These are phyloP conservation scores for Camillea tinctor DNA, from an alignment of 2,329 filamentous ascomycete genomes.

Conservation along the genomic window DNA sequence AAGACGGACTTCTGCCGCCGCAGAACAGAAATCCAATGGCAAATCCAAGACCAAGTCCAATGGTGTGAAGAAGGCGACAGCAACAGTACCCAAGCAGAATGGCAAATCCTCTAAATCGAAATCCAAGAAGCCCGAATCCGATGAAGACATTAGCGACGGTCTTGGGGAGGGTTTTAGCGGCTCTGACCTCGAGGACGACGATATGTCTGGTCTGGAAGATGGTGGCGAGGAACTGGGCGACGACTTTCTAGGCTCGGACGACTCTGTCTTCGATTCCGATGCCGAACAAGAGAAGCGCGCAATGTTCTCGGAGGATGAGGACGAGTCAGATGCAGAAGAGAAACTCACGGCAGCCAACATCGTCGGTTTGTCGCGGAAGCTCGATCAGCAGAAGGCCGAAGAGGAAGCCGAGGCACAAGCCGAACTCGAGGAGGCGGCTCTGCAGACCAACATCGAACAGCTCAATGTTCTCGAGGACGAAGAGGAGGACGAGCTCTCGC, in stretches of 20 bases:
- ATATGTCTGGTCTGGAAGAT: conserved; percentile 37
- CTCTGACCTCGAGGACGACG: conserved; percentile 43
- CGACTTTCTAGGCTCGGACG: conserved; percentile 60
- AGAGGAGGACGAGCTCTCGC: conserved; percentile 58
- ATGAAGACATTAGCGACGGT: conserved; percentile 46
- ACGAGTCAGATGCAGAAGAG: conserved; percentile 84
- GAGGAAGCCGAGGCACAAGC: conserved; percentile 81
- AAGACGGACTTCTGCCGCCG: conserved; percentile 35
- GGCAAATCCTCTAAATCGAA: conserved; percentile 32
- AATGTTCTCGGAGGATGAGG: conserved; percentile 95
- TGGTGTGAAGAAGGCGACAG: conserved; percentile 31
- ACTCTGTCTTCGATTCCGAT: conserved; percentile 72
- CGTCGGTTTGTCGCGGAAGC: conserved; percentile 79
- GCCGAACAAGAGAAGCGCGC: conserved; percentile 56
- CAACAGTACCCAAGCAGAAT: conserved; percentile 36
- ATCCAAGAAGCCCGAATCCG: conserved; percentile 38
- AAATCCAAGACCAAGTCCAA: conserved; percentile 31
- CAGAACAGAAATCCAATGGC: conserved; percentile 35
- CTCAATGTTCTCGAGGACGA: conserved; percentile 64
- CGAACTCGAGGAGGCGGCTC: conserved; percentile 78
- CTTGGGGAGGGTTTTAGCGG: conserved; percentile 43
- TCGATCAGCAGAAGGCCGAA: conserved; percentile 74
- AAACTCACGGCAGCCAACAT: conserved; percentile 95
- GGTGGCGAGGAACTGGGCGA: conserved; percentile 45
- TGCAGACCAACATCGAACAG: conserved; percentile 92